Evolutionary conservation across 2,329 filamentous ascomycete species (phyloP).

Genomic region (Pseudodiploospora longispora): DNA sequence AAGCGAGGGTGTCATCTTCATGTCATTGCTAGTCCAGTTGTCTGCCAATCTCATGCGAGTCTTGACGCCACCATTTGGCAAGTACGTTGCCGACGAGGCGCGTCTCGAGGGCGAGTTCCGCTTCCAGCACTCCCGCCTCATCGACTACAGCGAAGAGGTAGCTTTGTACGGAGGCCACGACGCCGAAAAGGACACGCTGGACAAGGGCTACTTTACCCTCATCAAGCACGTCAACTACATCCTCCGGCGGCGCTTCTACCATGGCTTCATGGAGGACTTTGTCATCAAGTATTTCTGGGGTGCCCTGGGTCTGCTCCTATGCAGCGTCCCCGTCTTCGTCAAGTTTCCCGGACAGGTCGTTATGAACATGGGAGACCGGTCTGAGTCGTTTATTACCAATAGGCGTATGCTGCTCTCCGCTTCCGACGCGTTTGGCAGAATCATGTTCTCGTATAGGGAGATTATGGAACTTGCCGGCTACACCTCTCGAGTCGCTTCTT

Average conservation of each 20-base stretch:
- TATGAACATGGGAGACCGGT: constrained; percentile 61
- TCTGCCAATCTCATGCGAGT: constrained; percentile 91
- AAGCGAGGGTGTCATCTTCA: constrained; percentile 89
- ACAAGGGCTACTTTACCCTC: constrained; percentile 97
- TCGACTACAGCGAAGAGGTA: constrained; percentile 93
- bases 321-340: constrained; percentile 93
- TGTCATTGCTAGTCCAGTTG: constrained; percentile 87
- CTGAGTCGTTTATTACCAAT: constrained; percentile 84
- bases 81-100: constrained; percentile 95
- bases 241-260: constrained; percentile 80
- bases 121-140: constrained; percentile 87
- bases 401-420: constrained; percentile 83
- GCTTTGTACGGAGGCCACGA: constrained; percentile 87
- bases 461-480: constrained; percentile 93
- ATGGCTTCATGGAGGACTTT: constrained; percentile 99
- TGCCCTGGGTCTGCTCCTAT: constrained; percentile 80
- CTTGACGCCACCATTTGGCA: constrained; percentile 90
- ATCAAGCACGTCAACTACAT: constrained; percentile 99
- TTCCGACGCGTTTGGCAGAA: constrained; percentile 87
- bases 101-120: constrained; percentile 91
- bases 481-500: constrained; percentile 81
- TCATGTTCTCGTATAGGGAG: constrained; percentile 98
- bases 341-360: constrained; percentile 67
- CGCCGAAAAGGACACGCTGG: constrained; percentile 89
- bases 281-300: constrained; percentile 99